A percentile compares a stretch with the other conserved stretches of the same genome.
Conservation (phyloP, 441 rosid species). For the Corymbia calophylla region DNA sequence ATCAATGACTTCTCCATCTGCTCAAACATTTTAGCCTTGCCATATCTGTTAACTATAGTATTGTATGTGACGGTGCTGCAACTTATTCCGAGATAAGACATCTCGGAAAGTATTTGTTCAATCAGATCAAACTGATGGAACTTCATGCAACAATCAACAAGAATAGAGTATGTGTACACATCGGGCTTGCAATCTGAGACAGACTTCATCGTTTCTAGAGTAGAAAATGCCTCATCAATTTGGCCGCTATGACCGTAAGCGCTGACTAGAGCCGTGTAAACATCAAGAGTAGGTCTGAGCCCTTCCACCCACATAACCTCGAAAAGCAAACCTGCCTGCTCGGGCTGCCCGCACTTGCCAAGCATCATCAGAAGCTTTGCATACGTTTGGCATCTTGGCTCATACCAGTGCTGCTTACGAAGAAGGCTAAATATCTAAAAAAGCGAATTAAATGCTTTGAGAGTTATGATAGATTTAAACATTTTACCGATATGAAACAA, state of each 20-base stretch:
- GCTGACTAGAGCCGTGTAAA: constrained; percentile 63
- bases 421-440: constrained; percentile 64
- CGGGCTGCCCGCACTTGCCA: constrained; percentile 64
- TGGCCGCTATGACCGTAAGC: constrained; percentile 59
- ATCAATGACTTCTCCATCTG: constrained; percentile 56
- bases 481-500: background rate
- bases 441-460: background rate
- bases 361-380: constrained; percentile 68
- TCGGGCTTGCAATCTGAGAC: constrained; percentile 61
- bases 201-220: constrained; percentile 63
- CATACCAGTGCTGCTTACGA: constrained; percentile 72
- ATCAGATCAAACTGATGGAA: constrained; percentile 44
- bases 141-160: constrained; percentile 49
- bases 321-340: constrained; percentile 61
- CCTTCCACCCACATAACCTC: constrained; percentile 68
- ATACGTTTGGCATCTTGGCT: constrained; percentile 62
- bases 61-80: constrained; percentile 59
- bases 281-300: constrained; percentile 62
- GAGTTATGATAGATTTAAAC: background rate
- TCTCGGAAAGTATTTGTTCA: constrained; percentile 41
- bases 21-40: constrained; percentile 62
- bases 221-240: constrained; percentile 43
- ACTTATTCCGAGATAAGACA: constrained; percentile 60
- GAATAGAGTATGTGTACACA: constrained; percentile 59
- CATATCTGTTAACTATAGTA: constrained; percentile 63